A percentile compares a stretch with the other conserved stretches of the same genome.
Evolutionary conservation across 2,329 filamentous ascomycete species (phyloP).

Genomic region (Xylariaceae sp.): DNA sequence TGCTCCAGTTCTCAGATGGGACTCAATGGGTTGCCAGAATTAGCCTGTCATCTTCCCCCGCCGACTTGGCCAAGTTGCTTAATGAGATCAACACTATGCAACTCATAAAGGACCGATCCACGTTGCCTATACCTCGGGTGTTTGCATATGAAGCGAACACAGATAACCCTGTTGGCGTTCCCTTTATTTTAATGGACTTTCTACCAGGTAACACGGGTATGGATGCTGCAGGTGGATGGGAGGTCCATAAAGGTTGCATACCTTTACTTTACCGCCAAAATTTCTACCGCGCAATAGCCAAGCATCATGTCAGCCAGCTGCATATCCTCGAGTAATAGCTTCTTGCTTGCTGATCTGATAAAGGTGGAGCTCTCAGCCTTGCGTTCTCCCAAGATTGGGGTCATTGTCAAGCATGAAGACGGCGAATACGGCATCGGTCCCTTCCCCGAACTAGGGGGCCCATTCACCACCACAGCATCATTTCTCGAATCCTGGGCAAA

Average conservation of each 20-base stretch:
- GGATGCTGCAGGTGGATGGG: conserved; percentile 16
- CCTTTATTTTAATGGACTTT: conserved; percentile 25
- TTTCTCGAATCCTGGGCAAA: conserved; percentile 17
- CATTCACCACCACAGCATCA: conserved; percentile 14
- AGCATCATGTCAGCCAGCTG: conserved; percentile 7
- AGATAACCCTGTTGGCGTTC: conserved; percentile 16
- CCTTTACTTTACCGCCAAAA: conserved; percentile 2
- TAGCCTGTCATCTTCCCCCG: not conserved
- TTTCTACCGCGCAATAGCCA: conserved; percentile 9
- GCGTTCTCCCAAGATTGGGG: conserved; percentile 12
- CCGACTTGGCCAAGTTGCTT: conserved; percentile 1
- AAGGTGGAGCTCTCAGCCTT: conserved; percentile 10
- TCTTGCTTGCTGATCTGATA: not conserved
- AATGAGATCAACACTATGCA: conserved; percentile 5
- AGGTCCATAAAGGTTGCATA: conserved; percentile 13
- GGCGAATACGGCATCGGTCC: conserved; percentile 13
- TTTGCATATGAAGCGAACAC: conserved; percentile 15
- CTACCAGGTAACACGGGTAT: conserved; percentile 21
- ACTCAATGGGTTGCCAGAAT: conserved; percentile 6
- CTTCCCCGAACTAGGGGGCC: conserved; percentile 14
- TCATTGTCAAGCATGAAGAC: conserved; percentile 2
- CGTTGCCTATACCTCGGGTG: conserved; percentile 19
- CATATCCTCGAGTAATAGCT: not conserved
- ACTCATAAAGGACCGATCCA: conserved; percentile 1
- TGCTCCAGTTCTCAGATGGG: conserved; percentile 3